These are phyloP conservation scores for Podospora pseudocomata DNA, from an alignment of 495 filamentous ascomycete genomes.

Conservation along the genomic window DNA sequence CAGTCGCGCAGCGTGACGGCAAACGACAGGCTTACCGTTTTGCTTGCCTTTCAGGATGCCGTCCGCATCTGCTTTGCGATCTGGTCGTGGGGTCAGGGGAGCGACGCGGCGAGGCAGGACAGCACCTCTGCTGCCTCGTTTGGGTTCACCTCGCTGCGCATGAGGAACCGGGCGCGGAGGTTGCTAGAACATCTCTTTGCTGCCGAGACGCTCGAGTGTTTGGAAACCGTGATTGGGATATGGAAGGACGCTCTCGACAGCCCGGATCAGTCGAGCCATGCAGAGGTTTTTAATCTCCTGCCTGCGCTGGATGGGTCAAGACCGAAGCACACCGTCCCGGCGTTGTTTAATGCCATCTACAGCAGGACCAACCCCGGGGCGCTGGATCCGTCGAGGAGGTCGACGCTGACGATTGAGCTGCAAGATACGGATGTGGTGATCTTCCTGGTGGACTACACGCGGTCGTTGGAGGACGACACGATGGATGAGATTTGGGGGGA, in stretches of 20 bases:
- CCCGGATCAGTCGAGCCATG: constrained; percentile 35
- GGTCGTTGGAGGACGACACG: constrained; percentile 92
- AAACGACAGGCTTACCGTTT: constrained; percentile 89
- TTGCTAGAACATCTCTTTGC: constrained; percentile 90
- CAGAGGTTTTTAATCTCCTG: constrained; percentile 72
- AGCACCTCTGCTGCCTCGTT: constrained; percentile 74
- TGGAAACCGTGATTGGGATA: constrained; percentile 82
- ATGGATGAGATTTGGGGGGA: constrained; percentile 99
- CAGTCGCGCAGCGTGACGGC: constrained; percentile 73
- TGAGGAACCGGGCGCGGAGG: constrained; percentile 82
- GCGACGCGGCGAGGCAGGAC: constrained; percentile 56
- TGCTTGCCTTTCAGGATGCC: constrained; percentile 95
- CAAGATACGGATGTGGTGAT: constrained; percentile 77
- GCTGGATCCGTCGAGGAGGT: constrained; percentile 75
- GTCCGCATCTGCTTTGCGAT: constrained; percentile 87
- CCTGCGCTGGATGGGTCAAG: constrained; percentile 88
- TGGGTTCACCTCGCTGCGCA: constrained; percentile 78
- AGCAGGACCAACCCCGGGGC: constrained; percentile 82
- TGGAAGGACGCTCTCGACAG: constrained; percentile 56
- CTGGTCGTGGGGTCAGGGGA: constrained; percentile 85
- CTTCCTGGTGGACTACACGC: constrained; percentile 85
- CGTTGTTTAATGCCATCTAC: constrained; percentile 96
- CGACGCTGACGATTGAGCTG: constrained; percentile 78
- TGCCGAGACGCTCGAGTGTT: constrained; percentile 89
- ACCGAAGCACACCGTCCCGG: constrained; percentile 88